phyloP scores from a whole-genome alignment of 306 rosid genomes.

The Casuarina cunninghamiana region DNA sequence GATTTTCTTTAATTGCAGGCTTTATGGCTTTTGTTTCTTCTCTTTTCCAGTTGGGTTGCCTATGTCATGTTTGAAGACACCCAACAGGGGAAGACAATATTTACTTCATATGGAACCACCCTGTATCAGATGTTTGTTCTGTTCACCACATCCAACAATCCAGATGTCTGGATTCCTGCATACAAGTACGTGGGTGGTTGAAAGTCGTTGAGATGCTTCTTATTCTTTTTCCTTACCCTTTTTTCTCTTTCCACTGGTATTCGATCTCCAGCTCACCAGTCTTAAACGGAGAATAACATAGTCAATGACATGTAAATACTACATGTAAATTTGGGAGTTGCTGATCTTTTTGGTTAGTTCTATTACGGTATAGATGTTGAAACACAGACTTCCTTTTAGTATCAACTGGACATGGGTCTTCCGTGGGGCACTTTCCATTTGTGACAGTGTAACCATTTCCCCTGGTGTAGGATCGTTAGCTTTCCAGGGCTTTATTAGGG shows the following conservation, averaged over 20 bases:
- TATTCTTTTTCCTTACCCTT: not conserved
- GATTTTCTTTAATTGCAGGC: slow-evolving; percentile 62
- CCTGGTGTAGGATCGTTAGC: not conserved
- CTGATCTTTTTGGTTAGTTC: not conserved
- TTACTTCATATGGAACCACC: slow-evolving; percentile 81
- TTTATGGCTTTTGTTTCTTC: slow-evolving; percentile 79
- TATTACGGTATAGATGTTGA: not conserved
- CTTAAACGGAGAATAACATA: not conserved
- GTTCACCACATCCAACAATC: slow-evolving; percentile 92
- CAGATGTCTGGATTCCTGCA: slow-evolving; percentile 99
- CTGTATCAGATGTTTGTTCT: slow-evolving; percentile 81
- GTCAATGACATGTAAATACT: not conserved
- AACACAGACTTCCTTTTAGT: not conserved
- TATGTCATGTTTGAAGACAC: slow-evolving; percentile 97
- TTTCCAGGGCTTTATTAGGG: not conserved
- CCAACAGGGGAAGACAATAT: slow-evolving; percentile 64
- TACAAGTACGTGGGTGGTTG: slow-evolving; percentile 72
- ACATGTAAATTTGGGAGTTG: not conserved
- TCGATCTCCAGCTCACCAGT: slow-evolving; percentile 4
- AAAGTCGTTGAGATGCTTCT: slow-evolving; percentile 11
- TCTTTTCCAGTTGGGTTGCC: slow-evolving; percentile 92
- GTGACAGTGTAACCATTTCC: not conserved
- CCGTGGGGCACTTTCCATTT: not conserved
- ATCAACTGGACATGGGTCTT: not conserved
- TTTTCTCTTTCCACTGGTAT: not conserved